Evolutionary conservation across 371 early-diverging fungal species (phyloP), one percentile per base, ranked within the genome.

Genomic region (Circinella umbellata): DNA sequence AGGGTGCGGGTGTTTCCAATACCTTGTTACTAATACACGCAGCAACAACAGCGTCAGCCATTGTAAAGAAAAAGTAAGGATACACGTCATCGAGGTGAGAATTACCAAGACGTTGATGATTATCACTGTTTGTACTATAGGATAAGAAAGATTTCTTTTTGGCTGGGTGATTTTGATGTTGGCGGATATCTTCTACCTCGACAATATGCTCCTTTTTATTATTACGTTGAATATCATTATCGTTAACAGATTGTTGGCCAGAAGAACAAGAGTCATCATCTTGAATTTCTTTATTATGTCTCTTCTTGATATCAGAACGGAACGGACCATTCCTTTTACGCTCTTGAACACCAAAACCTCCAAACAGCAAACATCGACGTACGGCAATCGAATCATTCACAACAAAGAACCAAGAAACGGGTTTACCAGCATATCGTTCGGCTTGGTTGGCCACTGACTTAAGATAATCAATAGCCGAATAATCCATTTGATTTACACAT

Each of bases 401-500:
- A 11, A 77, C 78, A 53, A 83, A 73, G 48, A 75, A 80, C 83
- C 83, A 83, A 49, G 62, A 70, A 1, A 77, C 71, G n/a, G 64
- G 54, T 27, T 69, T 64, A 17, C 80, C 80, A 11, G 76, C 51
- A 37, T 79, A 76, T 1, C 85, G 80, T 7, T 83, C 81, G 0
- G 80, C 78, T 65, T 80, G 77, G 3, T 80, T 74, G 1, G 83
- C 83, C 6, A 77, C 66, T 49, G 82, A 82, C 8, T 80, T 69
- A 34, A 95, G 81, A 15, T 86, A 84, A 69, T 94, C 94, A 61
- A 92, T 75, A 38, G 93, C 95, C 1, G 95, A 91, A 37, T 89
- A 86, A 68, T 96, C 96, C 72, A 95, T 86, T 42, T 84, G 80
- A 64, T 92, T 91, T 14, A 94, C 95, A 13, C 89, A 89, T 1